Evolutionary conservation across 2,329 filamentous ascomycete genomes (phyloP).

Genomic region (Dothiorella sarmentorum): DNA sequence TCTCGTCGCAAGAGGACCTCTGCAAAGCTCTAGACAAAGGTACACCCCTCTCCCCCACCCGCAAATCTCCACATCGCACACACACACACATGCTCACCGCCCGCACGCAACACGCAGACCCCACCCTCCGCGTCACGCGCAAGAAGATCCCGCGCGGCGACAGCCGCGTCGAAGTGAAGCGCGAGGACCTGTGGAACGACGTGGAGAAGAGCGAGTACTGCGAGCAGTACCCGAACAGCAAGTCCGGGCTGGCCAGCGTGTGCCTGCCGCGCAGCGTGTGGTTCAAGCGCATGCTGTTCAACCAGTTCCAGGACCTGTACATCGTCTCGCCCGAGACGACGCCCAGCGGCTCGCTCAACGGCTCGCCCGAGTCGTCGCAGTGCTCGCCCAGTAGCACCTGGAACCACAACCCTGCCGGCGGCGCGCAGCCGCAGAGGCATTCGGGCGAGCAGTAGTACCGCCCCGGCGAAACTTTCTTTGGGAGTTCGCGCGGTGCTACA

Average conservation of each 20-base stretch:
- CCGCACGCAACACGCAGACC: slow-evolving; percentile 34
- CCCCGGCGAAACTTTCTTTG: too few species aligned
- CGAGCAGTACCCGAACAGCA: slow-evolving; percentile 37
- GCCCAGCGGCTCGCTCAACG: slow-evolving; percentile 36
- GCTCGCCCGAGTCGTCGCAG: slow-evolving; percentile 37
- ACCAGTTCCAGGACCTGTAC: slow-evolving; percentile 47
- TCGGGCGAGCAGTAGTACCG: neutral
- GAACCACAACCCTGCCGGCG: too few species aligned
- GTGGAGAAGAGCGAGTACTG: slow-evolving; percentile 31
- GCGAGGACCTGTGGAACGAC: slow-evolving; percentile 43
- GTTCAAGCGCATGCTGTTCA: slow-evolving; percentile 45
- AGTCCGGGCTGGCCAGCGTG: slow-evolving; percentile 47
- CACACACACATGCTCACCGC: slow-evolving; percentile 12
- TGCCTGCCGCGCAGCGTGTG: slow-evolving; percentile 44
- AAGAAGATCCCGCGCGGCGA: slow-evolving; percentile 46
- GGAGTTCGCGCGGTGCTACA: too few species aligned
- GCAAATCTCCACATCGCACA: neutral
- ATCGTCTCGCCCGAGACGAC: slow-evolving; percentile 45
- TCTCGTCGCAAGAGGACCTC: slow-evolving; percentile 44
- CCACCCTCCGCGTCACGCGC: slow-evolving; percentile 44
- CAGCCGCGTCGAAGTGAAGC: slow-evolving; percentile 45
- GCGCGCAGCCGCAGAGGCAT: too few species aligned
- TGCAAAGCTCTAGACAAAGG: slow-evolving; percentile 38
- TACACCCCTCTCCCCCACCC: slow-evolving; percentile 22
- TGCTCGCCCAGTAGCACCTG: slow-evolving; percentile 29